Evolutionary conservation across 73 alveolate species (phyloP).

Genomic region (Paramecium pentaurelia): DNA sequence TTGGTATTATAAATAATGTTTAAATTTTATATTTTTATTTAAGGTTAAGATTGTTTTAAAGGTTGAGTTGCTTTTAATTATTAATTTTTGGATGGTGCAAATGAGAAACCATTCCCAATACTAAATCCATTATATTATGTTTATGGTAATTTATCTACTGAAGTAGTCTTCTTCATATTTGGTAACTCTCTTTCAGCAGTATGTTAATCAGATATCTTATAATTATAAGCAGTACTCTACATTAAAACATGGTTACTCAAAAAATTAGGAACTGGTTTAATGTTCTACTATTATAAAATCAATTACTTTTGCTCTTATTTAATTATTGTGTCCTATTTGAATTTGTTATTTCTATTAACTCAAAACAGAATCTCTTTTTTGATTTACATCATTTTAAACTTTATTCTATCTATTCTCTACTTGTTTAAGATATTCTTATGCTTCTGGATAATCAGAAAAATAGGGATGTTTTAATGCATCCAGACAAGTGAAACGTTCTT

Average conservation of each 20-base stretch:
- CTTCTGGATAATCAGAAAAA: constrained; percentile 68
- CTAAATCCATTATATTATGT: constrained; percentile 31
- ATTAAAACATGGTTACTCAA: constrained; percentile 1
- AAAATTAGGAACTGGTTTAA: constrained; percentile 17
- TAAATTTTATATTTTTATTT: constrained; percentile 31
- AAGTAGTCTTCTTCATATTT: not conserved
- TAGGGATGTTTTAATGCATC: constrained; percentile 84
- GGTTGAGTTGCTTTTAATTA: not conserved
- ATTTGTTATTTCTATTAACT: not conserved
- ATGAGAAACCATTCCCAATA: constrained; percentile 8
- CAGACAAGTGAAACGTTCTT: constrained; percentile 67
- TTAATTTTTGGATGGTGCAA: not conserved
- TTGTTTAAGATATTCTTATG: constrained; percentile 20
- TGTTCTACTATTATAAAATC: not conserved
- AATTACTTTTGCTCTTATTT: not conserved
- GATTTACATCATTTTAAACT: not conserved
- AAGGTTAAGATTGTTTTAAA: not conserved
- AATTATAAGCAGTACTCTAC: constrained; percentile 35
- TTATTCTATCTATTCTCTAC: not conserved
- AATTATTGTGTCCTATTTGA: not conserved
- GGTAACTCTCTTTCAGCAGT: not conserved
- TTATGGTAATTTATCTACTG: constrained; percentile 34
- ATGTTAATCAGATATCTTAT: constrained; percentile 13
- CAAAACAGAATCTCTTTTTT: not conserved
- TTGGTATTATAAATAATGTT: constrained; percentile 54